Conservation (phyloP, 2,329 filamentous ascomycete genomes). For the Alternaria arbusti region DNA sequence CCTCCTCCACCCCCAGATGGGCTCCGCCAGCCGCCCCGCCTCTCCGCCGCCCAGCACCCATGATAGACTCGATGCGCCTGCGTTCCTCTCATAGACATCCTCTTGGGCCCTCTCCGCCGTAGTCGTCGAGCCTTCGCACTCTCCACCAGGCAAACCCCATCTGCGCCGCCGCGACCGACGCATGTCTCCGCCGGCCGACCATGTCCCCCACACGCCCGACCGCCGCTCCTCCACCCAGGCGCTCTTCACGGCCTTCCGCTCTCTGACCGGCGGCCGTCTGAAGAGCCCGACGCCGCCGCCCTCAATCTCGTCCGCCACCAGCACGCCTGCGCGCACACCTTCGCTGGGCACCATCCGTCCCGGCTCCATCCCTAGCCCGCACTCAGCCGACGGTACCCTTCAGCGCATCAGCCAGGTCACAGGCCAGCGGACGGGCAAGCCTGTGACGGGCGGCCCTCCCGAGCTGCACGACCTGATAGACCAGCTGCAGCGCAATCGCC, state of each 20-base stretch:
- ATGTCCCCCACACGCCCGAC: constrained; percentile 48
- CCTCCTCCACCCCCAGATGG: constrained; percentile 16
- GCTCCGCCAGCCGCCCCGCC: constrained; percentile 23
- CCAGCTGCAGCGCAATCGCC: constrained; percentile 35
- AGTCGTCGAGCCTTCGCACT: not conserved
- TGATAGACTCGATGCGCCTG: constrained; percentile 24
- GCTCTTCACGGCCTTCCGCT: constrained; percentile 48
- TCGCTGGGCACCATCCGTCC: constrained; percentile 32
- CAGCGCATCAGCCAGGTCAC: constrained; percentile 34
- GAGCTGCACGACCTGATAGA: constrained; percentile 42
- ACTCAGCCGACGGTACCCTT: constrained; percentile 35
- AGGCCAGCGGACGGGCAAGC: constrained; percentile 22
- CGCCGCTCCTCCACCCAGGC: constrained; percentile 47
- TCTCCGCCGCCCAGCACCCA: constrained; percentile 17
- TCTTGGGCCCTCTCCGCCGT: constrained; percentile 3
- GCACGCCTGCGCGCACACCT: constrained; percentile 39
- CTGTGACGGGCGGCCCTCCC: constrained; percentile 45
- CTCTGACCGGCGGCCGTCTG: constrained; percentile 44
- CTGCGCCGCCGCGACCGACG: constrained; percentile 25
- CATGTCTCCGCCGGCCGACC: constrained; percentile 48
- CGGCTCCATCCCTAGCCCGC: constrained; percentile 30
- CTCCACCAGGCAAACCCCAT: not conserved
- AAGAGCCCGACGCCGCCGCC: constrained; percentile 43
- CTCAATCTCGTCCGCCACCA: constrained; percentile 37
- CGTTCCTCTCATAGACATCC: constrained; percentile 18